phyloP scores from a whole-genome alignment of 768 basidiomycete genomes.

The Gautieria morchelliformis region DNA sequence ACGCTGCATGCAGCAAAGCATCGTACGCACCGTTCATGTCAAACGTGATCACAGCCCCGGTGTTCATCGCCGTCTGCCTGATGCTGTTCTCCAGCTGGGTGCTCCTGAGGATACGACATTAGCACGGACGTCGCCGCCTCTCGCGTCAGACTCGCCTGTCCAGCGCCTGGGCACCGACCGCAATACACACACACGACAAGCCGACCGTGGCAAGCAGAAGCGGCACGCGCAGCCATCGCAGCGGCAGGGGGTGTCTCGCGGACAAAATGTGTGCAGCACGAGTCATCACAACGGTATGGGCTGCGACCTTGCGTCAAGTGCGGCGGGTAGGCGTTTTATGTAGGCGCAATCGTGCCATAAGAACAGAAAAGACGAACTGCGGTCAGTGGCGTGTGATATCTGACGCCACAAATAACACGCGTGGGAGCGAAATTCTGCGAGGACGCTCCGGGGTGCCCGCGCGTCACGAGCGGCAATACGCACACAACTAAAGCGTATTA shows the following conservation, averaged over 20 bases:
- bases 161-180: conserved; percentile 9
- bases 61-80: not conserved
- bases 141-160: conserved; percentile 1
- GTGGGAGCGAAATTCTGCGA: too few relatives aligned
- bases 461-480: too few relatives aligned
- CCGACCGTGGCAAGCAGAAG: conserved; percentile 7
- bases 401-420: too few relatives aligned
- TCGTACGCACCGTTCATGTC: conserved; percentile 10
- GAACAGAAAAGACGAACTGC: too few relatives aligned
- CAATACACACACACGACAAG: conserved; percentile 9
- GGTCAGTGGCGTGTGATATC: too few relatives aligned
- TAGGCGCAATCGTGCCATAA: too few relatives aligned
- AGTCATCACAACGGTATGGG: too few relatives aligned
- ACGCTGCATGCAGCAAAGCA: not conserved
- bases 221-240: conserved; percentile 10
- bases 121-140: not conserved
- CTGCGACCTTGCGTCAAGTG: too few relatives aligned
- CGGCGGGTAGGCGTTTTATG: too few relatives aligned
- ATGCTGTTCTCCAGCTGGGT: conserved; percentile 5
- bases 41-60: not conserved
- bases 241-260: not conserved
- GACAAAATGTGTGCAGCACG: too few relatives aligned
- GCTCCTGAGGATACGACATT: not conserved
- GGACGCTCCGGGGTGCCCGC: too few relatives aligned
- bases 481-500: too few relatives aligned